Conservation (phyloP, 306 rosid species). For the Elaeagnus macrophylla region DNA sequence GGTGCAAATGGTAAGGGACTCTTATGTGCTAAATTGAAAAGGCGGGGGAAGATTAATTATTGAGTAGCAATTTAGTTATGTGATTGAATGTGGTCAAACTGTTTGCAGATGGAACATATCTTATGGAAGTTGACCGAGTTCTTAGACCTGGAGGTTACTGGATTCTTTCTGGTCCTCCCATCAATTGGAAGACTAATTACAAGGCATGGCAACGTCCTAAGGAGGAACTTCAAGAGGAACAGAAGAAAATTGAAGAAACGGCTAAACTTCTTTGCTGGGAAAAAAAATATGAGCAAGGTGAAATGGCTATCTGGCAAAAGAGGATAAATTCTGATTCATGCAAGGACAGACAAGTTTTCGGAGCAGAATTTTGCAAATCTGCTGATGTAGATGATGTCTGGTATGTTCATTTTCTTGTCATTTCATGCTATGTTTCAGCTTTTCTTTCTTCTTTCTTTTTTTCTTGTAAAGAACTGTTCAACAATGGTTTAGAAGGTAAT, state of each 20-base stretch:
- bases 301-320: too few species aligned
- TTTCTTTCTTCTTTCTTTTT: too few species aligned
- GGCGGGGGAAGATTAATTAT: neutral
- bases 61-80: neutral
- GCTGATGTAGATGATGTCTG: conserved; percentile 60
- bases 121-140: too few species aligned
- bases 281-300: conserved; percentile 76
- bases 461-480: too few species aligned
- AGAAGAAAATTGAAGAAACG: conserved; percentile 63
- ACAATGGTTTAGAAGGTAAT: neutral
- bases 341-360: conserved; percentile 50
- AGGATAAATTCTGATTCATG: conserved; percentile 60
- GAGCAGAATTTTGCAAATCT: conserved; percentile 47
- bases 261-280: conserved; percentile 97
- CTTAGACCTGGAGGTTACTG: too few species aligned
- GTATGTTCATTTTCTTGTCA: conserved; percentile 28
- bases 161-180: too few species aligned
- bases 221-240: conserved; percentile 83
- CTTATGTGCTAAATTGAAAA: conserved; percentile 2
- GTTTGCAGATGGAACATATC: too few species aligned
- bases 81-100: too few species aligned
- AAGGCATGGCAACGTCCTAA: too few species aligned
- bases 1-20: conserved; percentile 76
- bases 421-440: neutral
- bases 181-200: too few species aligned